phyloP scores from a whole-genome alignment of 805 yeast genomes.

The Metschnikowia sp. region DNA sequence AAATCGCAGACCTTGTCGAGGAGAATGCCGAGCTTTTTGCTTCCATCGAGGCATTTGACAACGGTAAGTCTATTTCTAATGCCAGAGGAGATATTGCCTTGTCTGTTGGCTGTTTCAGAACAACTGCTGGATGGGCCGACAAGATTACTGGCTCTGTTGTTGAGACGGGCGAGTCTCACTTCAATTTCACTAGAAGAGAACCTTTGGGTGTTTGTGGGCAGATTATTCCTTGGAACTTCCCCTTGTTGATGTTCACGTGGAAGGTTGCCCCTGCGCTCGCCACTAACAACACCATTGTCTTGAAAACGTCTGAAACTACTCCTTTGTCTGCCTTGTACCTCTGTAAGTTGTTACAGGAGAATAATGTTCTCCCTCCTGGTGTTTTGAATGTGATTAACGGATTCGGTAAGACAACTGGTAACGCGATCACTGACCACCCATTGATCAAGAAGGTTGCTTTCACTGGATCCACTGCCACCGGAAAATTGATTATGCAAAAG shows the following conservation, averaged over 20 bases:
- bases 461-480: conserved; percentile 93
- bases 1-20: conserved; percentile 77
- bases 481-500: conserved; percentile 84
- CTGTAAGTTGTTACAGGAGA: conserved; percentile 65
- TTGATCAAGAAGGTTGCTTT: conserved; percentile 87
- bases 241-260: conserved; percentile 91
- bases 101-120: conserved; percentile 66
- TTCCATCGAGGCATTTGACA: conserved; percentile 79
- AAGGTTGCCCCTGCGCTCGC: conserved; percentile 91
- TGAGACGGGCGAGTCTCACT: conserved; percentile 70
- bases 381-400: conserved; percentile 87
- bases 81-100: conserved; percentile 75
- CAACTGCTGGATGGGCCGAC: conserved; percentile 91
- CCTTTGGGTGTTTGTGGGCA: conserved; percentile 96
- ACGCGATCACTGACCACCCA: conserved; percentile 72
- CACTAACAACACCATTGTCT: conserved; percentile 82
- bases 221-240: conserved; percentile 97
- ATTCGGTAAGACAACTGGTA: conserved; percentile 81
- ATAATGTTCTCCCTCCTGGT: conserved; percentile 84
- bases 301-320: conserved; percentile 90
- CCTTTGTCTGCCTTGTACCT: conserved; percentile 84
- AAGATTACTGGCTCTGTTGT: conserved; percentile 74
- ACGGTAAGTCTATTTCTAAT: conserved; percentile 77
- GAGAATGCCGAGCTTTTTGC: conserved; percentile 69
- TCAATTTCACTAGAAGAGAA: conserved; percentile 79